A percentile compares a stretch with the other conserved stretches of the same genome.
phyloP scores from a whole-genome alignment of 257 asterid genomes.

The Penstemon barbatus region DNA sequence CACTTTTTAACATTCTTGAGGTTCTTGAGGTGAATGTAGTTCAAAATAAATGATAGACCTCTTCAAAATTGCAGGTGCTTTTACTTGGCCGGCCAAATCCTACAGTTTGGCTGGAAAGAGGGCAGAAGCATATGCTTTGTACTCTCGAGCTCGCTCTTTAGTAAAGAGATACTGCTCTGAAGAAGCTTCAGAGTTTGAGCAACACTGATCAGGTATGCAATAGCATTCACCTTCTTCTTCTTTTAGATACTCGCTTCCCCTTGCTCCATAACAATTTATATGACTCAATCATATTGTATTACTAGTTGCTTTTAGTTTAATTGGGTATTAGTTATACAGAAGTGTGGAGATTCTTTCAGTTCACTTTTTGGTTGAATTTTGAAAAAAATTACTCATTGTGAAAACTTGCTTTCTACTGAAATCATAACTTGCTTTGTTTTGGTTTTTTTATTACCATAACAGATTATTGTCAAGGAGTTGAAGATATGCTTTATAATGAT shows the following conservation, averaged over 20 bases:
- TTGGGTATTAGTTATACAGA: background rate
- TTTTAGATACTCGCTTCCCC: conserved; percentile 4
- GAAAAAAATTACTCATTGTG: conserved; percentile 7
- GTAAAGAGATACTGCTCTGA: conserved; percentile 64
- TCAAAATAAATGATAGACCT: conserved; percentile 20
- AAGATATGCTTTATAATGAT: conserved; percentile 50
- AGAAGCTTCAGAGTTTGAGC: conserved; percentile 51
- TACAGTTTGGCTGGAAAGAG: conserved; percentile 95
- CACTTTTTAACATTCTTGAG: conserved; percentile 1
- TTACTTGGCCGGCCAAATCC: conserved; percentile 90
- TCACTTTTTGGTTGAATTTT: conserved; percentile 14
- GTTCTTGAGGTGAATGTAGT: conserved; percentile 15
- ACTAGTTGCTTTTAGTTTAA: background rate
- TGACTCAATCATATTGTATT: conserved; percentile 17
- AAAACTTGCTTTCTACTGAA: conserved; percentile 11
- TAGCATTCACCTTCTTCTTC: conserved; percentile 18
- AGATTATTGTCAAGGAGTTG: conserved; percentile 69
- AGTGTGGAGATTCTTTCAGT: conserved; percentile 12
- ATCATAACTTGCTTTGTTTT: background rate
- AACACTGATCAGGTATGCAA: conserved; percentile 61
- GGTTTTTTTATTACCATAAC: conserved; percentile 23
- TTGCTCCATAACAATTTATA: background rate
- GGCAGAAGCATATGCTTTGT: conserved; percentile 87
- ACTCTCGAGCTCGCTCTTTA: conserved; percentile 62
- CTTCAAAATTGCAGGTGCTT: conserved; percentile 69